Percentiles rank a stretch among this genome's conserved stretches.
phyloP scores from a whole-genome alignment of 495 filamentous ascomycete species.

The Apiosordaria backusii region DNA sequence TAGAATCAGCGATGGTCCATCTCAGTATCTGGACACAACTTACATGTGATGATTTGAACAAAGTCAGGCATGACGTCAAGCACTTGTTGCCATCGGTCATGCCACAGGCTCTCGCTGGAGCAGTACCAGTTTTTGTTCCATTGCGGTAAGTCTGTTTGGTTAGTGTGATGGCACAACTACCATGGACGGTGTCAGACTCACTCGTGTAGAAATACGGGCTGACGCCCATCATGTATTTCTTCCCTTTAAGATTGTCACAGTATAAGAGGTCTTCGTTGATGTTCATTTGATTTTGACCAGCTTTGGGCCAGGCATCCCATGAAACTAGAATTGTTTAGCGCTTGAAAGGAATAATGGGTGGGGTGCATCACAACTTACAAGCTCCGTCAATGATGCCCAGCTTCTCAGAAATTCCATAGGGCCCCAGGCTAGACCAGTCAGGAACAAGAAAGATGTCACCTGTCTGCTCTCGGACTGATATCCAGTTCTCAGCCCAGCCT shows the following conservation, averaged over 20 bases:
- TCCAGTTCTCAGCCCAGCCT: conserved; percentile 55
- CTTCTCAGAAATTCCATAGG: conserved; percentile 44
- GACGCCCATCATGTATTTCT: conserved; percentile 76
- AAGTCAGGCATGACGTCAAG: conserved; percentile 60
- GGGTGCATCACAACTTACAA: conserved; percentile 34
- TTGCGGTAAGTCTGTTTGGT: conserved; percentile 55
- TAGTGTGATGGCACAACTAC: not conserved
- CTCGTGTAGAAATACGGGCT: conserved; percentile 70
- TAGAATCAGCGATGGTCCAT: not conserved
- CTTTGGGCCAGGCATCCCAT: conserved; percentile 72
- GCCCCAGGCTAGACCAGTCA: conserved; percentile 59
- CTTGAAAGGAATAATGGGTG: not conserved
- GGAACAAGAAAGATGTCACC: conserved; percentile 59
- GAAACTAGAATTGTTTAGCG: conserved; percentile 38
- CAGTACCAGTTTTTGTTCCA: conserved; percentile 74
- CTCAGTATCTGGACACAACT: not conserved
- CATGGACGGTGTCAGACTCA: conserved; percentile 19
- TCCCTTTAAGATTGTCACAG: conserved; percentile 45
- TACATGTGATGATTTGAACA: conserved; percentile 55
- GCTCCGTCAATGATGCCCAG: conserved; percentile 56
- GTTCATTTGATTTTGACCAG: conserved; percentile 52
- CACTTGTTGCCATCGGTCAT: conserved; percentile 68
- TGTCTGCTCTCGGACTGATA: conserved; percentile 48
- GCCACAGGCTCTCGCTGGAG: conserved; percentile 68
- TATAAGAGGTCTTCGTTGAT: conserved; percentile 54